Evolutionary conservation across 106 monocot genomes (phyloP), one percentile per base, ranked within the genome.

Genomic region (Dioscorea dumetorum): DNA sequence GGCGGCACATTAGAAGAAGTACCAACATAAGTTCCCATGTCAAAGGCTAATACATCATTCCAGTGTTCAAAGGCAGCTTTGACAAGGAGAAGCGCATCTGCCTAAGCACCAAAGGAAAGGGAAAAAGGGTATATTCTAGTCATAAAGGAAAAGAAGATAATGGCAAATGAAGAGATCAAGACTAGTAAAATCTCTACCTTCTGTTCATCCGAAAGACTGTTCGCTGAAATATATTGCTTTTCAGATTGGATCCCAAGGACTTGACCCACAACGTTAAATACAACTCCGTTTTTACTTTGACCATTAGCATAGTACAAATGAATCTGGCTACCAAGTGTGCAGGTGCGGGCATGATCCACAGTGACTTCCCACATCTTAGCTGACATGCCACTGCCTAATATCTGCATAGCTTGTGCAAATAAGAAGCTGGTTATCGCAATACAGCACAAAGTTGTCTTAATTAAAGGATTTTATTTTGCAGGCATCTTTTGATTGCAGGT

Each of bases 351-450:
- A 73, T 97, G 95, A 31, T 97, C 95, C 28, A 89, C 70, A 12
- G 82, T 87, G 12, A 73, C 73, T 33, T 97, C 95, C 95, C 95
- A 97, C 95, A 97, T 91, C 76, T 84, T 97, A 22, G 88, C 57
- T 18, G 95, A 97, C 91, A 97, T 91, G 35, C 95, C 91, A 57
- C 76, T 81, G 58, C 95, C 95, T 59, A 97, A 73, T 15, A 92
- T 92, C 95, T 97, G 86, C 67, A 84, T 68, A 69, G 17, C 23
- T 73, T 63, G 12, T 59, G 51, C 57, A 52, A 41, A 64, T 31
- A 85, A 68, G 51, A 56, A 24, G 57, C 62, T 66, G 49, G n/a
- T 22, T 21, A 60, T 48, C 60, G 24, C 24, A n/a, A 67, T 41
- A 41, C 8, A 22, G 41, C 41, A 34, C 34, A 41, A 41, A 41